Evolutionary conservation across 495 filamentous ascomycete species (phyloP).

Genomic region (Penicillium antarcticum): DNA sequence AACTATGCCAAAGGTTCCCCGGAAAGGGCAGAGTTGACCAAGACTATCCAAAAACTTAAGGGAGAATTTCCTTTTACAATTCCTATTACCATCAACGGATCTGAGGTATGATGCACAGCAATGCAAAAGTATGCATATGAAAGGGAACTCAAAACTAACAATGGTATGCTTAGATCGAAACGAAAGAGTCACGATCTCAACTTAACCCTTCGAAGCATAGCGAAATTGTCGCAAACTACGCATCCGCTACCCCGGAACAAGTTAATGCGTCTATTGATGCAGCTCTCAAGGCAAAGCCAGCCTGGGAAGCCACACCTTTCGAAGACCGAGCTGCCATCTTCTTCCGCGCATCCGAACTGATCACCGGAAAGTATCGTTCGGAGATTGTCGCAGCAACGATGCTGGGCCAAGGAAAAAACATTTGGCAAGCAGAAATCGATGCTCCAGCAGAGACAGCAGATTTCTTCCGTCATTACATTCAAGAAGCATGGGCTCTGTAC

Average conservation of each 20-base stretch:
- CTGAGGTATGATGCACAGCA: conserved; percentile 11
- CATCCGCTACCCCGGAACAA: conserved; percentile 62
- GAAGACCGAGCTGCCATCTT: conserved; percentile 87
- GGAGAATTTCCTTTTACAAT: conserved; percentile 25
- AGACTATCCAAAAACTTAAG: conserved; percentile 23
- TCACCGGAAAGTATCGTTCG: conserved; percentile 84
- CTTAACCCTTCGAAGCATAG: conserved; percentile 70
- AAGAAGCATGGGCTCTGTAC: conserved; percentile 70
- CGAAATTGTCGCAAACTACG: conserved; percentile 66
- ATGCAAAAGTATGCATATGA: not conserved
- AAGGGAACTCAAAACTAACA: not conserved
- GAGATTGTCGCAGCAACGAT: conserved; percentile 90
- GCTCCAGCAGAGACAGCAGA: conserved; percentile 84
- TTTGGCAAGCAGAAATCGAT: conserved; percentile 96
- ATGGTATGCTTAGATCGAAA: conserved; percentile 8
- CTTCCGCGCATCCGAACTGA: conserved; percentile 83
- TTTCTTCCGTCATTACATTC: conserved; percentile 77
- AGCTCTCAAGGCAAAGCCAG: conserved; percentile 73
- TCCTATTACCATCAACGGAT: conserved; percentile 26
- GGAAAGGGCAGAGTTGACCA: conserved; percentile 25
- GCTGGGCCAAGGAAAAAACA: conserved; percentile 92
- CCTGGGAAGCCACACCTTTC: conserved; percentile 80
- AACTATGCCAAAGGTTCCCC: conserved; percentile 28
- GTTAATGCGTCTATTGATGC: conserved; percentile 72
- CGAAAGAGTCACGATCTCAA: conserved; percentile 40